phyloP scores from a whole-genome alignment of 305 asterid genomes.

The Fraxinus ornus region DNA sequence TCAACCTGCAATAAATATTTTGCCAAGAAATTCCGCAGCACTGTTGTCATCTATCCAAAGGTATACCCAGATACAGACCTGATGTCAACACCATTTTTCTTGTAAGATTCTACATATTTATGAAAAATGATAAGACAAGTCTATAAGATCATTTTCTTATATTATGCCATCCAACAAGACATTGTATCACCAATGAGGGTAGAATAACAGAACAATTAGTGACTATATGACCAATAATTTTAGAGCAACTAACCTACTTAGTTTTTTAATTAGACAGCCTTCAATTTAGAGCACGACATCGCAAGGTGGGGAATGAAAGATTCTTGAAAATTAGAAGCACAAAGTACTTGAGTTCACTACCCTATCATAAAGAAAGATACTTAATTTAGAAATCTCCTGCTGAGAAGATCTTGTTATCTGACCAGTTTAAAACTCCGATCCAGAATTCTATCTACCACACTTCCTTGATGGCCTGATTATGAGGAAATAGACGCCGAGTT shows the following conservation, averaged over 20 bases:
- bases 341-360: not conserved
- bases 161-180: not conserved
- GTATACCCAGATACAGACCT: constrained; percentile 84
- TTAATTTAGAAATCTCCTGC: not conserved
- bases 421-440: not conserved
- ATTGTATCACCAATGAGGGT: not conserved
- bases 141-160: not conserved
- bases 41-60: constrained; percentile 77
- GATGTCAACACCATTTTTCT: constrained; percentile 28
- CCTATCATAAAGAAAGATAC: not conserved
- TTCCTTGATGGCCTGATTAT: not conserved
- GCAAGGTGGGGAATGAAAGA: not conserved
- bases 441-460: not conserved
- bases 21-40: constrained; percentile 63
- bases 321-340: not conserved
- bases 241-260: not conserved
- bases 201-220: not conserved
- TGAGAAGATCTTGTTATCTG: not conserved
- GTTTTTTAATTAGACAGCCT: not conserved
- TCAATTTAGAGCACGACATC: not conserved
- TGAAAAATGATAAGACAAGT: not conserved
- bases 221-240: not conserved
- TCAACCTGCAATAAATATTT: constrained; percentile 89
- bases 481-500: not conserved
- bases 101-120: constrained; percentile 5